Conservation (phyloP, 2,329 filamentous ascomycete genomes). For the Stemphylium lycopersici region DNA sequence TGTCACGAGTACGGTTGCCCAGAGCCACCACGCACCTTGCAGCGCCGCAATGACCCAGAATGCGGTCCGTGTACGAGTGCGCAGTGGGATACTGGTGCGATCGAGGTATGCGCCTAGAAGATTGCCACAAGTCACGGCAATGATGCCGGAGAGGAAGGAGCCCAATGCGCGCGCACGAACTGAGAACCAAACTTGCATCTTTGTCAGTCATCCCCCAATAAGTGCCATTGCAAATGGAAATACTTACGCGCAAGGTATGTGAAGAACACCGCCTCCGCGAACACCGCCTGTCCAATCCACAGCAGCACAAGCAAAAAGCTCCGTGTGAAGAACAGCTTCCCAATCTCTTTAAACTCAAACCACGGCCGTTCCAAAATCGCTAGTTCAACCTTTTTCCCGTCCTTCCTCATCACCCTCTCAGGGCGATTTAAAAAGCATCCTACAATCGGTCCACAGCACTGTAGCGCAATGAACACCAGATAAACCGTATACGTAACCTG, state of each 20-base stretch:
- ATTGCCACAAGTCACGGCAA: conserved; percentile 70
- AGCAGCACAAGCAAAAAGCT: conserved; percentile 69
- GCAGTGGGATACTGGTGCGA: conserved; percentile 60
- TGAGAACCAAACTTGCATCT: conserved; percentile 65
- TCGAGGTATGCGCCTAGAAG: conserved; percentile 71
- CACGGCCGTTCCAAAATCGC: conserved; percentile 62
- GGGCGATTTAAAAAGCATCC: conserved; percentile 68
- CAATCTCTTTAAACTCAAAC: conserved; percentile 66
- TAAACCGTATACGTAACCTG: conserved; percentile 73
- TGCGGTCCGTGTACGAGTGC: conserved; percentile 59
- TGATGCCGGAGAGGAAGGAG: conserved; percentile 72
- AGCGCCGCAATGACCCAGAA: conserved; percentile 62
- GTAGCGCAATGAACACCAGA: conserved; percentile 72
- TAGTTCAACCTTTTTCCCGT: conserved; percentile 67
- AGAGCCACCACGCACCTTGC: conserved; percentile 75
- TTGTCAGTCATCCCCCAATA: background rate
- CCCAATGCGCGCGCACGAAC: conserved; percentile 72
- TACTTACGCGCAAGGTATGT: conserved; percentile 63
- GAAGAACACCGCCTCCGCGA: conserved; percentile 74
- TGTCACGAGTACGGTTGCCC: conserved; percentile 70
- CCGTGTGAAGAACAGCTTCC: conserved; percentile 64
- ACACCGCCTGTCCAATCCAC: conserved; percentile 74
- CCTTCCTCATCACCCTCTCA: conserved; percentile 66
- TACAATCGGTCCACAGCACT: conserved; percentile 68
- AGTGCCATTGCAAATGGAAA: background rate